A percentile compares a stretch with the other conserved stretches of the same genome.
These are phyloP conservation scores for Backusella westeae DNA, from an alignment of 192 early-diverging fungal genomes.

Conservation along the genomic window DNA sequence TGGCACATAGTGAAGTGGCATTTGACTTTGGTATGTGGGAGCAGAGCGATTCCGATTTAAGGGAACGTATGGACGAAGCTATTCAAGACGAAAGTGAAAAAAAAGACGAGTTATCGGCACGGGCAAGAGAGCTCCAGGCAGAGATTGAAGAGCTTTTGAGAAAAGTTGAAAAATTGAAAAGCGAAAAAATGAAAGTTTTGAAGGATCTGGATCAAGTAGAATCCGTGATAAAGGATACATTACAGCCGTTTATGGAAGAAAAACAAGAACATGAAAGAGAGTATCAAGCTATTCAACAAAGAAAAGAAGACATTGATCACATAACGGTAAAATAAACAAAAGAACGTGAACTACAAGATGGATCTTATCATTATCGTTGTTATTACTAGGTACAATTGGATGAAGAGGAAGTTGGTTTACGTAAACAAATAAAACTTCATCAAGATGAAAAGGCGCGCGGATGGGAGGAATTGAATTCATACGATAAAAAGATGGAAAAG, in stretches of 20 bases:
- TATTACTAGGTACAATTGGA: neutral
- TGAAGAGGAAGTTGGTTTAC: neutral
- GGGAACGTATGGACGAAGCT: conserved; percentile 9
- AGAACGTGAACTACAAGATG: neutral
- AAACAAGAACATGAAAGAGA: conserved; percentile 6
- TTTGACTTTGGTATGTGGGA: conserved; percentile 17
- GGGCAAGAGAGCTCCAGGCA: neutral
- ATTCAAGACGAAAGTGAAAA: conserved; percentile 1
- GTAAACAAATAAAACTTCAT: neutral
- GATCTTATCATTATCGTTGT: neutral
- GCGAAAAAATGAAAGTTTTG: neutral
- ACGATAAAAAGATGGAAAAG: conserved; percentile 3
- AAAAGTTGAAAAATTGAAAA: neutral
- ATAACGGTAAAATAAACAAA: neutral
- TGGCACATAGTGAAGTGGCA: conserved; percentile 4
- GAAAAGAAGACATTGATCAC: neutral
- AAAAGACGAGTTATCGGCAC: neutral
- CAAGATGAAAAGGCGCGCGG: conserved; percentile 12
- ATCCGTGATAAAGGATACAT: neutral
- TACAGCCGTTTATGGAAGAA: conserved; percentile 8
- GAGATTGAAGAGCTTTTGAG: neutral
- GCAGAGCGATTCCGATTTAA: conserved; percentile 5
- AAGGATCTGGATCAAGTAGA: neutral
- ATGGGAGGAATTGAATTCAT: neutral
- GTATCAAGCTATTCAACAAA: neutral